A percentile compares a stretch with the other conserved stretches of the same genome.
Conservation (phyloP, 2,329 filamentous ascomycete species). For the Fusarium solani-melongenae region DNA sequence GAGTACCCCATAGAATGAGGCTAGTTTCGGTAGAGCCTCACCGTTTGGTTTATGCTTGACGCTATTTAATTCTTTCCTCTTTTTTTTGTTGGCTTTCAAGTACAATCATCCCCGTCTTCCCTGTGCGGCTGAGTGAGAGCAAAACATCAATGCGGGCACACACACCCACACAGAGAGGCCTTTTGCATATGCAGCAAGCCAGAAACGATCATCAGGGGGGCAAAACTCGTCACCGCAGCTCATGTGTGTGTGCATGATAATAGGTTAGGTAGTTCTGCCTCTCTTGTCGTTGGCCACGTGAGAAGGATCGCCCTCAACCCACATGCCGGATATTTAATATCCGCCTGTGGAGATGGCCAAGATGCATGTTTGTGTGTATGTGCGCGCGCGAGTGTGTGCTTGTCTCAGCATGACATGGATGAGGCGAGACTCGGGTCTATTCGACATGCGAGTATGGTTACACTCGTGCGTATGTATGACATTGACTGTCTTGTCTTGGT, state of each 20-base stretch:
- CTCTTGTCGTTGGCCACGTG: neutral
- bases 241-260: neutral
- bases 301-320: neutral
- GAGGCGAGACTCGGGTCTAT: neutral
- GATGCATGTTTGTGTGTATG: neutral
- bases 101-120: neutral
- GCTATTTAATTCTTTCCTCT: too few species aligned
- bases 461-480: constrained; percentile 14
- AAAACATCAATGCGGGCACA: neutral
- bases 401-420: neutral
- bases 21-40: neutral
- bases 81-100: too few species aligned
- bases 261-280: neutral
- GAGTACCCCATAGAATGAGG: too few species aligned
- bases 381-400: neutral
- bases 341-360: neutral
- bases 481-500: neutral
- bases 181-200: constrained; percentile 25
- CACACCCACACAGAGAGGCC: neutral
- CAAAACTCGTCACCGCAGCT: neutral
- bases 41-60: neutral
- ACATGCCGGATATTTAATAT: neutral
- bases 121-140: constrained; percentile 18
- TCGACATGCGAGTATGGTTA: constrained; percentile 15
- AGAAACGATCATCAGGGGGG: constrained; percentile 8